These are phyloP conservation scores for Physcomitrium patens DNA, from an alignment of 225 moss, liverwort and hornwort species.

Conservation along the genomic window DNA sequence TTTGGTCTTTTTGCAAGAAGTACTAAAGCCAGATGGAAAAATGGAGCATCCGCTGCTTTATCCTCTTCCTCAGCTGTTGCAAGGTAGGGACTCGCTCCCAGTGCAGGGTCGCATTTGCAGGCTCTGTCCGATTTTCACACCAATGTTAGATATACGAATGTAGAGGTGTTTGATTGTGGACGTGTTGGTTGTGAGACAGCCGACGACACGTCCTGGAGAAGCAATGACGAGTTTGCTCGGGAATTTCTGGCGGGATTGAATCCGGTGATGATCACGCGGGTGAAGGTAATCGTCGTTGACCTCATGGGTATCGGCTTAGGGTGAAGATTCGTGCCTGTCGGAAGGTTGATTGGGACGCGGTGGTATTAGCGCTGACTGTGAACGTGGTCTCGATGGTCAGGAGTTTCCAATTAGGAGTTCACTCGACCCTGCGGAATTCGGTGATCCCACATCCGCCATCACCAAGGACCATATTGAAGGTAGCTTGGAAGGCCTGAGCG, in stretches of 20 bases:
- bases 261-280: conserved; percentile 41
- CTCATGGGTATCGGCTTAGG: neutral
- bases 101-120: neutral
- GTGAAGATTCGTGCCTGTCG: neutral
- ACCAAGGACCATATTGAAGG: too few species aligned
- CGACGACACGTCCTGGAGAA: conserved; percentile 46
- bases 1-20: conserved; percentile 31
- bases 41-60: conserved; percentile 25
- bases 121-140: neutral
- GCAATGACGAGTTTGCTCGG: conserved; percentile 48
- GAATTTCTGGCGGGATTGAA: conserved; percentile 58
- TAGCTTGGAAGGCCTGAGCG: neutral
- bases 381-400: conserved; percentile 23
- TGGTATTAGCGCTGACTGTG: neutral
- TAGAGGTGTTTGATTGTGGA: neutral
- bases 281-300: conserved; percentile 23
- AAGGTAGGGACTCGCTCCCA: conserved; percentile 14
- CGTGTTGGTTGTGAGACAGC: conserved; percentile 29
- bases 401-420: conserved; percentile 45
- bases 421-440: too few species aligned
- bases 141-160: neutral
- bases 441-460: too few species aligned
- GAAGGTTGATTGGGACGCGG: too few species aligned
- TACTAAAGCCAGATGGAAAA: conserved; percentile 45
- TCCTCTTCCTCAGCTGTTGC: conserved; percentile 50